A percentile compares a stretch with the other conserved stretches of the same genome.
phyloP scores from a whole-genome alignment of 2,329 filamentous ascomycete species.

The Myriangium duriaei region DNA sequence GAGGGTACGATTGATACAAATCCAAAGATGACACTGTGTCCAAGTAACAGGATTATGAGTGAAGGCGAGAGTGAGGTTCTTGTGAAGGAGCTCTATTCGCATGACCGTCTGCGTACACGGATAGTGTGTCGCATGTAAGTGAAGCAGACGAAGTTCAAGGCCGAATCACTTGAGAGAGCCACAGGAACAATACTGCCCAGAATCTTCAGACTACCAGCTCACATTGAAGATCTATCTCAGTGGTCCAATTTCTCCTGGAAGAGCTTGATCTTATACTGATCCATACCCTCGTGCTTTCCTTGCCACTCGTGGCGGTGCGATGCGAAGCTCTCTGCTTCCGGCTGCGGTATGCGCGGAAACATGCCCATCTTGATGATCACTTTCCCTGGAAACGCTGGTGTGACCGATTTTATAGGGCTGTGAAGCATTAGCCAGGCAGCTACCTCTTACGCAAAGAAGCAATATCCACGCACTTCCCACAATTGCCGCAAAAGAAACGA shows the following conservation, averaged over 20 bases:
- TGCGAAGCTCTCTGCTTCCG: conserved; percentile 34
- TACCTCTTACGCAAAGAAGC: neutral
- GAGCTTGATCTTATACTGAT: conserved; percentile 27
- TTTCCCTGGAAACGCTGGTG: conserved; percentile 28
- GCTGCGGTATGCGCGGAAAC: conserved; percentile 35
- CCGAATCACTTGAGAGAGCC: too few species aligned
- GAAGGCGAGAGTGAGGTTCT: too few species aligned
- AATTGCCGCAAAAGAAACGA: conserved; percentile 34
- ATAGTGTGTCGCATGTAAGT: too few species aligned
- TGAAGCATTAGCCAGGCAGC: neutral
- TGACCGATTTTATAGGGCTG: conserved; percentile 37
- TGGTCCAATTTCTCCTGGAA: conserved; percentile 8
- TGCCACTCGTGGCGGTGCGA: conserved; percentile 34
- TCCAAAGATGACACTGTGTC: too few species aligned
- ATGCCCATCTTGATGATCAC: conserved; percentile 40
- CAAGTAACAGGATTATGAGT: too few species aligned
- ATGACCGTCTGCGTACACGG: too few species aligned
- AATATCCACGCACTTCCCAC: conserved; percentile 30
- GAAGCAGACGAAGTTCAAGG: too few species aligned
- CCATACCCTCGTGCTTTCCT: conserved; percentile 25
- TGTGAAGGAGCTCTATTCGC: too few species aligned
- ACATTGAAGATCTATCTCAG: too few species aligned
- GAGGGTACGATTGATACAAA: too few species aligned
- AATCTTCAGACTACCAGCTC: too few species aligned
- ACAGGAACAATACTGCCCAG: too few species aligned